Evolutionary conservation across 73 alveolate genomes (phyloP).

Genomic region (Tetrahymena borealis): DNA sequence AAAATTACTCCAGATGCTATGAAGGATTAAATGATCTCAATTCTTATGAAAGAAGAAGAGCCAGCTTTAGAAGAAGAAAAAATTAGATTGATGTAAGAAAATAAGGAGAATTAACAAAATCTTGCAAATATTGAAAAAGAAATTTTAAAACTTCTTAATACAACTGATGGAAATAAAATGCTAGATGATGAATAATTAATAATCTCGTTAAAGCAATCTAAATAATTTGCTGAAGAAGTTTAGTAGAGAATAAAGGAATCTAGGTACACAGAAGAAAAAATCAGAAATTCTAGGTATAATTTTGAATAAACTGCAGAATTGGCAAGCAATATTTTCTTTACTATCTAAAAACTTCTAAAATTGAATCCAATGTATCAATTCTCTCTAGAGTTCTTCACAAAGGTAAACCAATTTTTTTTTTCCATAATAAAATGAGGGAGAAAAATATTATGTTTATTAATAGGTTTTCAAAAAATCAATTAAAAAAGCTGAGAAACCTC

Average conservation of each 20-base stretch:
- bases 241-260: conserved; percentile 82
- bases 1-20: conserved; percentile 94
- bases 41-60: conserved; percentile 90
- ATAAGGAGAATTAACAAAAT: conserved; percentile 65
- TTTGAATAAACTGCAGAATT: conserved; percentile 86
- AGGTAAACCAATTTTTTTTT: background rate
- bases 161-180: conserved; percentile 74
- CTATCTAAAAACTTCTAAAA: conserved; percentile 75
- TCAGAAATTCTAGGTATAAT: conserved; percentile 78
- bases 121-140: conserved; percentile 77
- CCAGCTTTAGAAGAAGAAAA: conserved; percentile 91
- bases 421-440: background rate
- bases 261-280: conserved; percentile 83
- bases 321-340: conserved; percentile 81
- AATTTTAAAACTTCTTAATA: conserved; percentile 69
- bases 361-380: conserved; percentile 94
- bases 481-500: conserved; percentile 64
- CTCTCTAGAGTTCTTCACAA: conserved; percentile 76
- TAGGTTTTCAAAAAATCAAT: conserved; percentile 75
- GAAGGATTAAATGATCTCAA: conserved; percentile 86
- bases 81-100: conserved; percentile 78
- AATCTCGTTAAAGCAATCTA: conserved; percentile 73
- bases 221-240: conserved; percentile 78
- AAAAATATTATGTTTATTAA: background rate
- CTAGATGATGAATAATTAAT: conserved; percentile 86